Conservation (phyloP, 2,329 filamentous ascomycete genomes). For the Elsinoe necatrix region DNA sequence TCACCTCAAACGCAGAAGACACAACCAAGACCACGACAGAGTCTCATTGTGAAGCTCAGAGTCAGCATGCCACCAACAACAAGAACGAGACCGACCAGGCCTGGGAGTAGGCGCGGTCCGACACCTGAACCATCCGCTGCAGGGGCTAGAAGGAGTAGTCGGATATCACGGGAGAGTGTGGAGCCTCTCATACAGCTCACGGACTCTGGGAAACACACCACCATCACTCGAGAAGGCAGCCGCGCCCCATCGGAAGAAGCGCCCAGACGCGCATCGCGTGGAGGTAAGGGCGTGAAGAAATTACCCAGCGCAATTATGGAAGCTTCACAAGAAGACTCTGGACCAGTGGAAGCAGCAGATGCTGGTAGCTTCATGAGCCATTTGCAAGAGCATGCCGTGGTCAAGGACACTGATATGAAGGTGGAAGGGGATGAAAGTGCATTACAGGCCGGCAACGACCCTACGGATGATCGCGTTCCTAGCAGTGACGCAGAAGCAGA, state of each 20-base stretch:
- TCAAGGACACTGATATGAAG: constrained; percentile 28
- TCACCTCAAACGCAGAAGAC: background rate
- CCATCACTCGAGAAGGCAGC: constrained; percentile 47
- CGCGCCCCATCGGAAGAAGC: constrained; percentile 39
- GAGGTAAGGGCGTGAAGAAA: constrained; percentile 43
- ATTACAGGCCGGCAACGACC: constrained; percentile 22
- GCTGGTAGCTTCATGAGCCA: constrained; percentile 23
- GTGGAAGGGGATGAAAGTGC: constrained; percentile 28
- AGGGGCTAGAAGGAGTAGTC: constrained; percentile 45
- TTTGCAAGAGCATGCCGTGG: constrained; percentile 25
- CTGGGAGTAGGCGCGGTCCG: constrained; percentile 19
- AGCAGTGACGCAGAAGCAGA: constrained; percentile 28
- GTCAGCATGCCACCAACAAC: constrained; percentile 22
- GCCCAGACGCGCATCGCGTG: constrained; percentile 34
- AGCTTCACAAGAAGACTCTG: constrained; percentile 44
- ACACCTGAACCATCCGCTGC: constrained; percentile 10
- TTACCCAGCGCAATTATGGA: constrained; percentile 44
- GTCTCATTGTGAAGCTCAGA: constrained; percentile 7
- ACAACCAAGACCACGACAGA: background rate
- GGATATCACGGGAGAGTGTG: constrained; percentile 49
- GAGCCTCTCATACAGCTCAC: constrained; percentile 50
- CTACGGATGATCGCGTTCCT: constrained; percentile 23
- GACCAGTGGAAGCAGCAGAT: constrained; percentile 25
- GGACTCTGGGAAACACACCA: constrained; percentile 50
- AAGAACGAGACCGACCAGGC: constrained; percentile 27